Evolutionary conservation across 1,139 yeast species (phyloP).

Genomic region (Yamadazyma buinensis): DNA sequence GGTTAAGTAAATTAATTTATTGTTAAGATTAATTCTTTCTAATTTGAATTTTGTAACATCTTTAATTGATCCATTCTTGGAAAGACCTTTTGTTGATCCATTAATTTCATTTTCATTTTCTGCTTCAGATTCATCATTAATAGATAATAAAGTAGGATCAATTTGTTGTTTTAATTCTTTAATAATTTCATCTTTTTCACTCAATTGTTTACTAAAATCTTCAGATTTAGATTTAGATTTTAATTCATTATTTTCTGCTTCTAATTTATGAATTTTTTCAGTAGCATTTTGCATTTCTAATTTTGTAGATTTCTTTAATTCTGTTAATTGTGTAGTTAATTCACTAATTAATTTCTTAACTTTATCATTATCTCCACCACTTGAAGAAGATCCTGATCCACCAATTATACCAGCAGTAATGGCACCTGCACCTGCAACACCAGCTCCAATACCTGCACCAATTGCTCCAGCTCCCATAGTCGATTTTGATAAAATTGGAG

Average conservation of each 20-base stretch:
- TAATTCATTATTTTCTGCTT: conserved; percentile 36
- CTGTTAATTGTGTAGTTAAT: conserved; percentile 44
- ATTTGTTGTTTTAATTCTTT: conserved; percentile 32
- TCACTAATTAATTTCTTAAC: conserved; percentile 36
- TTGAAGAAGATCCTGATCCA: too few relatives aligned
- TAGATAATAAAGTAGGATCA: conserved; percentile 29
- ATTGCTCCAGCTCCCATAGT: too few relatives aligned
- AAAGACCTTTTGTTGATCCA: not conserved
- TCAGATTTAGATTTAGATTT: conserved; percentile 13
- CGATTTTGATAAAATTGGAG: conserved; percentile 11
- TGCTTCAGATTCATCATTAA: conserved; percentile 19
- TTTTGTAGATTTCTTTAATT: conserved; percentile 44
- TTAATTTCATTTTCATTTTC: not conserved
- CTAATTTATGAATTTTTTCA: conserved; percentile 45
- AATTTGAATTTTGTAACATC: conserved; percentile 39
- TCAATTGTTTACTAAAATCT: conserved; percentile 21
- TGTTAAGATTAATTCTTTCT: conserved; percentile 42
- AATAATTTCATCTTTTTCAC: conserved; percentile 33
- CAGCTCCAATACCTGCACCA: too few relatives aligned
- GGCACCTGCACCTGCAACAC: too few relatives aligned
- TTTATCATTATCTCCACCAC: conserved; percentile 19
- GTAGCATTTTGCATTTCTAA: conserved; percentile 53
- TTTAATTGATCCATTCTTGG: conserved; percentile 20
- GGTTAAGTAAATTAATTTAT: conserved; percentile 43
- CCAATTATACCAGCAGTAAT: too few relatives aligned